Evolutionary conservation across 441 rosid genomes (phyloP).

Genomic region (Brassica hybrid): DNA sequence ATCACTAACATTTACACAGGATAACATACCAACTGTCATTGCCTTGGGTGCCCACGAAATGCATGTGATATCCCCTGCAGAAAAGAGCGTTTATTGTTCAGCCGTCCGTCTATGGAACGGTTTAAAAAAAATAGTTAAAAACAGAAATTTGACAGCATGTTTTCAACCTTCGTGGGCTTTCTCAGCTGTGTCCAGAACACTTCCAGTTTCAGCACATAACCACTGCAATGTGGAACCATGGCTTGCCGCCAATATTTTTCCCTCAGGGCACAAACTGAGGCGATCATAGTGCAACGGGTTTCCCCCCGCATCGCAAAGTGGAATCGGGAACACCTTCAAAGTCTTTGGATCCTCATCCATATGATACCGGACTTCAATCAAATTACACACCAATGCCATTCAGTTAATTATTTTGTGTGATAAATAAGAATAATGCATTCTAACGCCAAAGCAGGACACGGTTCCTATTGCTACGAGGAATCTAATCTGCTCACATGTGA

Average conservation of each 20-base stretch:
- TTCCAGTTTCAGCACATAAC: constrained; percentile 85
- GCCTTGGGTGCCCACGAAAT: constrained; percentile 79
- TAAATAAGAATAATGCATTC: constrained; percentile 3
- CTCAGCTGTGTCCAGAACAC: constrained; percentile 82
- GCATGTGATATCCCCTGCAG: constrained; percentile 86
- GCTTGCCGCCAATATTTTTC: constrained; percentile 79
- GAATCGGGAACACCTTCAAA: constrained; percentile 85
- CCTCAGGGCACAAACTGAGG: constrained; percentile 89
- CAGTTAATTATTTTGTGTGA: constrained; percentile 13
- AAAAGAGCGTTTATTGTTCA: not conserved
- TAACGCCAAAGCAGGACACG: constrained; percentile 4
- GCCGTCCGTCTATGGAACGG: not conserved
- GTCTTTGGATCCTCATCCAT: constrained; percentile 98
- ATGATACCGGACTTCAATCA: constrained; percentile 85
- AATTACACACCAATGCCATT: constrained; percentile 29
- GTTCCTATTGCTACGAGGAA: not conserved
- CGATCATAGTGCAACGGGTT: constrained; percentile 76
- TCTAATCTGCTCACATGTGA: constrained; percentile 30
- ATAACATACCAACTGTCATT: constrained; percentile 63
- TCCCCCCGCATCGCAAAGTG: constrained; percentile 71
- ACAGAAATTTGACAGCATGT: not conserved
- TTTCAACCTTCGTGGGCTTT: constrained; percentile 85
- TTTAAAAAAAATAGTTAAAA: not conserved
- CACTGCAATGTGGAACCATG: constrained; percentile 88
- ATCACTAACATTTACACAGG: constrained; percentile 12